Base-by-base conservation (phyloP, 2,329 filamentous ascomycete genomes). In the Pseudogymnoascus sp. region DNA sequence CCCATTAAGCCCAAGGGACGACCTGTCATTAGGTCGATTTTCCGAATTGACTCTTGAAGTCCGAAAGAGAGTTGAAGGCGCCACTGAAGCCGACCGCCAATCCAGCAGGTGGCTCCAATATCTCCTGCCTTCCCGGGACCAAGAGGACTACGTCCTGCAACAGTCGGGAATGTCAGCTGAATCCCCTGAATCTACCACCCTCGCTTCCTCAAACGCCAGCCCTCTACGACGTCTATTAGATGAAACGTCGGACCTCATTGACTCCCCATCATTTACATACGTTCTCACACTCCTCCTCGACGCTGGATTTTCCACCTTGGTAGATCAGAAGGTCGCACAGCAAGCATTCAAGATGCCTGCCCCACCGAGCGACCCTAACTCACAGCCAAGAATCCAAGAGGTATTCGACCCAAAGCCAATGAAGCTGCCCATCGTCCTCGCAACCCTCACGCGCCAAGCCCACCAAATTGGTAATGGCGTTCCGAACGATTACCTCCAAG, bases 181-280 rank as follows among this genome's bases (percentile, higher is more conserved):
- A 64, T 79, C 79, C 33, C 66, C 78, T 69, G 49, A 75, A 70
- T 64, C 75, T 70, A 23, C 70, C 67, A 65, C 75, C 69, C 64
- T 74, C 2, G 71, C 75, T 6, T 69, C 74, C 3, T 70, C 78
- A 2, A 69, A 77, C n/a, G 68, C 75, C 11, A 74, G 79, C 30
- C 80, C 82, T n/a, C 84, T 99, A 62, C 86, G 93, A 62, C 88
- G 90, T 63, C 83, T 99, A 19, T 84, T 99, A 1, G 93, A 99
- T 73, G 94, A 99, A 78, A 97, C 94, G 1, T 90, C 93, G 39
- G 94, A 99, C 73, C 83, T 99, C 23, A 88, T 97, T 71, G 94
- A 99, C 72, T 97, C 94, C 1, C 94, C 94, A 0, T 84, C 90
- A 36, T 97, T 97, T 75, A 84, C 87, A 0, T 88, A 92, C 70